Evolutionary conservation across 1,139 yeast genomes (phyloP), one percentile per base, ranked within the genome.

Genomic region (Candida buenavistaensis): DNA sequence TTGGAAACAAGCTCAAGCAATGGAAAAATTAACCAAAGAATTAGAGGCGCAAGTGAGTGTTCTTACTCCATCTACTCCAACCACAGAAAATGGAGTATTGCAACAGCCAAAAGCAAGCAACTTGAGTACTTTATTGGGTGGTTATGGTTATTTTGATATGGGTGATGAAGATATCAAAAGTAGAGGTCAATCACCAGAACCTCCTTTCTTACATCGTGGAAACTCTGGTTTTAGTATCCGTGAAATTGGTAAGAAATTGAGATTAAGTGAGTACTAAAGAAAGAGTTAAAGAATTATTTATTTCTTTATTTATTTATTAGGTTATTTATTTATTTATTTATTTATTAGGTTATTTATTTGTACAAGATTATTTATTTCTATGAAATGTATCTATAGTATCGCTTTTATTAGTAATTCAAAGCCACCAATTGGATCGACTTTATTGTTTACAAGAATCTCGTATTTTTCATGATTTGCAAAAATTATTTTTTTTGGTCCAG

Each of bases 91-190:
- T 3, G 30, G 15, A n/a, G 38, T 23, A 11, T 17, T 7, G 19
- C 38, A 32, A 3, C 28, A 23, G 24, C 57, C 48, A 33, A 45
- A 40, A 40, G 55, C 50, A 25, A 38, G 36, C n/a, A 44, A 42
- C 28, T 52, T 69, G 36, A 55, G 63, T 21, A 80, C 78, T 40
- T 69, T 85, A 51, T 68, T 85, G 37, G 92, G 94, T 38, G 95
- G 95, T 1, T 85, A 85, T 52, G 88, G 88, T 6, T 82, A 82
- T 57, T 82, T 82, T 48, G 89, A 81, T 54, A 72, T 82, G 63
- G 86, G 85, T 35, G 89, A 81, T 34, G 80, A 80, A 33, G 75
- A 71, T 40, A 79, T 82, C 44, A 79, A 82, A 49, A 78, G 87
- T 3, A 68, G 88, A 46, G 85, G 86, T 3, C 76, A 74, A 26